Percentiles rank a stretch among this genome's conserved stretches.
Conservation (phyloP, 2,329 filamentous ascomycete genomes). For the Hymenoscyphus repandus region DNA sequence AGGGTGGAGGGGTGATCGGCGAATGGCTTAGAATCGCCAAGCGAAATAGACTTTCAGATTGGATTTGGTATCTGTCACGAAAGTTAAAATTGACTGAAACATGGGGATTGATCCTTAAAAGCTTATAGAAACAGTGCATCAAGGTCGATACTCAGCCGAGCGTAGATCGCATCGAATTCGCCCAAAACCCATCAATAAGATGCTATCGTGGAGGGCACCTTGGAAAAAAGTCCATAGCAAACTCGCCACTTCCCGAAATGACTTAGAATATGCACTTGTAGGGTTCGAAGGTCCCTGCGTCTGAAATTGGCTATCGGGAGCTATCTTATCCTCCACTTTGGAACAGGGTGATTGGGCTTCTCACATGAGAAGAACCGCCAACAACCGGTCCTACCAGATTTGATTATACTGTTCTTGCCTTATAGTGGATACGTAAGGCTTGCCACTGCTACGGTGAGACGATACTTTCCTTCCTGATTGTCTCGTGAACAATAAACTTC, state of each 20-base stretch:
- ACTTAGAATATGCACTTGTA: too few relatives aligned
- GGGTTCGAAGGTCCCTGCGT: background rate
- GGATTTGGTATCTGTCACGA: constrained; percentile 1
- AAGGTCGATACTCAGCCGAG: too few relatives aligned
- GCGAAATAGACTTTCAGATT: constrained; percentile 4
- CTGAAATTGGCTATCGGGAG: background rate
- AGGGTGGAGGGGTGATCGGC: background rate
- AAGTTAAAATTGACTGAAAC: constrained; percentile 1
- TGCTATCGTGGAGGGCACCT: too few relatives aligned
- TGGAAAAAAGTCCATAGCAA: background rate
- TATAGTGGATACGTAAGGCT: too few relatives aligned
- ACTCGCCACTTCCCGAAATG: background rate
- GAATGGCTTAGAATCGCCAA: background rate
- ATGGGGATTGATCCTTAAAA: background rate
- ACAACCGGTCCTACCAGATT: background rate
- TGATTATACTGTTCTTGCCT: background rate
- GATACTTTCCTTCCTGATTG: too few relatives aligned
- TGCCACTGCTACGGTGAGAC: too few relatives aligned
- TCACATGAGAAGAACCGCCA: background rate
- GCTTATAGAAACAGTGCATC: background rate
- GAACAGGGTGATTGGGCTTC: background rate
- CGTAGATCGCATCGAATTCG: too few relatives aligned
- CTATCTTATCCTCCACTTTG: too few relatives aligned
- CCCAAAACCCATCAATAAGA: too few relatives aligned
- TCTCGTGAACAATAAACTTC: too few relatives aligned